Evolutionary conservation across 495 filamentous ascomycete species (phyloP), one percentile per base, ranked within the genome.

Genomic region (Hapsidospora chrysogenum): DNA sequence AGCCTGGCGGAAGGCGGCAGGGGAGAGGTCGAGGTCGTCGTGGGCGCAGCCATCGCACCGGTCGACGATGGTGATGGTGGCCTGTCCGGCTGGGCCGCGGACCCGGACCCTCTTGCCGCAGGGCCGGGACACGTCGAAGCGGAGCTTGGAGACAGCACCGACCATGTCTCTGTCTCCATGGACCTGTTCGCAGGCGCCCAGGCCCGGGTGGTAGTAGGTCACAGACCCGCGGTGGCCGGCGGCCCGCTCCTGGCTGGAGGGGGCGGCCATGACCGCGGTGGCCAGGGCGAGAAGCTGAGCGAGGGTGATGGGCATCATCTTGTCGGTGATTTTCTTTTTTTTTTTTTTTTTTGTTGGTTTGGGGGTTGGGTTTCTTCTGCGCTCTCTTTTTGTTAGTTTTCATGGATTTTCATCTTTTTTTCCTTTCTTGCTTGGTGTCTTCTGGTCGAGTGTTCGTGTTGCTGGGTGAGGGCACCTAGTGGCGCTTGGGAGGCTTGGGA

Each of bases 21-120:
- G 51, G 9, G 66, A 75, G 14, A 82, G 61, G 58, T 86, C 80
- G 9, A 87, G 37, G 57, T 86, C 80, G 3, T 58, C 58, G 10
- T 64, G 55, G 26, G 54, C 40, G 47, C 83, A 86, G 0, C 72
- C 76, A 10, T 46, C 63, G 56, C 83, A 87, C 21, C 80, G 57
- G 59, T 89, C 83, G 10, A 84, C 78, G 1, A 92, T 73, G 27
- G 51, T 74, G 3, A 85, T 69, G 48, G 78, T 74, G 0, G 80
- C 59, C 21, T 52, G 43, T 14, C 46, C 51, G 5, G 45, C 51
- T 3, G 39, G 41, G 16, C 49, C 49, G 29, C 51, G 55, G 4
- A 78, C 58, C 32, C 75, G 52, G 4, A 92, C 58, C 46, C 60
- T 71, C 47, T 60, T 51, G 2, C 76, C 78, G 41, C 83, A 89